Evolutionary conservation across 257 asterid species (phyloP), one percentile per base, ranked within the genome.

Genomic region (Nicotiana knightiana): DNA sequence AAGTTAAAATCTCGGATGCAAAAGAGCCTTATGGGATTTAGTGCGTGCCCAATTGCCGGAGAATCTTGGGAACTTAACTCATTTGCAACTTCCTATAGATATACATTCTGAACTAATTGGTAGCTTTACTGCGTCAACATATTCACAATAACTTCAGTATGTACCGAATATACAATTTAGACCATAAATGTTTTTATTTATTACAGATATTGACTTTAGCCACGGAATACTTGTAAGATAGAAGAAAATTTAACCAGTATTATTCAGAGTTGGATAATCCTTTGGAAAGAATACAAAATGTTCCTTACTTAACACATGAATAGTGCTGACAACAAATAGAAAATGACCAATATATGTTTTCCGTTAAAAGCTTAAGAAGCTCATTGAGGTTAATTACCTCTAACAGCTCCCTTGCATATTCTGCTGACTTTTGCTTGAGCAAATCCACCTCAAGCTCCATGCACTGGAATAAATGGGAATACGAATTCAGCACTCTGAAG

Each of bases 321-420:
- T 10, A 28, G 7, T 21, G 61, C 67, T 37, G n/a, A 39, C 28
- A 3, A 68, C 70, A 61, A 3, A 64, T 11, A 58, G 18, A 79
- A 79, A 26, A 37, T 21, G n/a, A 21, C 66, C 70, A 10, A 7
- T 3, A 59, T 17, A 57, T 59, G 61, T 59, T 67, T 12, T 37
- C 65, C 8, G 4, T 59, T 17, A n/a, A 79, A 79, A 61, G 54
- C 76, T 30, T 16, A 18, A 10, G 43, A 62, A 64, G 62, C 51
- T 6, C 46, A 66, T 43, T 21, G 57, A 81, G 54, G 3, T 21
- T 21, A 21, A 21, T 5, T 90, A 94, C 98, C 98, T 87, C 84
- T 90, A 84, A 96, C 87, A 57, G 97, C 95, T 39, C 95, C 66
- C 85, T 87, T 79, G 95, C 97, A 90, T 96, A 96, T 39, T 92